These are phyloP conservation scores for Mucor circinelloides DNA, from an alignment of 371 early-diverging fungal genomes.

Conservation along the genomic window DNA sequence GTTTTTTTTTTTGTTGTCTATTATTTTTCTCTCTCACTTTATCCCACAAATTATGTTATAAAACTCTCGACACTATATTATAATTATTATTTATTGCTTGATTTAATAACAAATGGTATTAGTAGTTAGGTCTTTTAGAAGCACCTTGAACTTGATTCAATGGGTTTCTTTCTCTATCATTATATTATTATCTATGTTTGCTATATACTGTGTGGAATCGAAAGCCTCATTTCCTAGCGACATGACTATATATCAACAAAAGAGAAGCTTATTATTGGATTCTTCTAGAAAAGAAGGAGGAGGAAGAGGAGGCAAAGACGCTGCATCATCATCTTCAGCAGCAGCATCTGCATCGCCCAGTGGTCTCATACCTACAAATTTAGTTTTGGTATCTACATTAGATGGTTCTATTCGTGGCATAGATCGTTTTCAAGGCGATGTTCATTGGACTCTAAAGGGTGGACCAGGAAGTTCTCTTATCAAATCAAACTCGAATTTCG, in stretches of 20 bases:
- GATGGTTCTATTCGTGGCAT: constrained; percentile 53
- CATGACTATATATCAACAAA: constrained; percentile 16
- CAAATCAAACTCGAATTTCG: constrained; percentile 28
- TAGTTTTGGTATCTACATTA: constrained; percentile 41
- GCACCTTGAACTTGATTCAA: constrained; percentile 17
- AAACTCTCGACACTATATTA: neutral
- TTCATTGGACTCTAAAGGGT: constrained; percentile 48
- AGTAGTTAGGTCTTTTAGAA: constrained; percentile 30
- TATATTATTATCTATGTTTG: constrained; percentile 25
- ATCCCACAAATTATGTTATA: neutral
- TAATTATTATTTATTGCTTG: neutral
- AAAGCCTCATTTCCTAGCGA: constrained; percentile 15
- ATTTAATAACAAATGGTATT: constrained; percentile 20
- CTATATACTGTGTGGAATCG: constrained; percentile 25
- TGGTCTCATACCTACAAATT: constrained; percentile 26
- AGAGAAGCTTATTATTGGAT: constrained; percentile 1
- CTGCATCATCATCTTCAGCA: neutral
- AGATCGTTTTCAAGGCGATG: constrained; percentile 35
- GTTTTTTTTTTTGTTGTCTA: neutral
- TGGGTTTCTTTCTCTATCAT: constrained; percentile 21
- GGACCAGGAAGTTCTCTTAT: constrained; percentile 37
- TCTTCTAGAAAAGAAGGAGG: constrained; percentile 1
- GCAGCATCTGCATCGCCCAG: neutral
- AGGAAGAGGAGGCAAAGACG: neutral
- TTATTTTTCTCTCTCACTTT: neutral